Conservation (phyloP, 2,329 filamentous ascomycete genomes). For the Blastomyces parvus region DNA sequence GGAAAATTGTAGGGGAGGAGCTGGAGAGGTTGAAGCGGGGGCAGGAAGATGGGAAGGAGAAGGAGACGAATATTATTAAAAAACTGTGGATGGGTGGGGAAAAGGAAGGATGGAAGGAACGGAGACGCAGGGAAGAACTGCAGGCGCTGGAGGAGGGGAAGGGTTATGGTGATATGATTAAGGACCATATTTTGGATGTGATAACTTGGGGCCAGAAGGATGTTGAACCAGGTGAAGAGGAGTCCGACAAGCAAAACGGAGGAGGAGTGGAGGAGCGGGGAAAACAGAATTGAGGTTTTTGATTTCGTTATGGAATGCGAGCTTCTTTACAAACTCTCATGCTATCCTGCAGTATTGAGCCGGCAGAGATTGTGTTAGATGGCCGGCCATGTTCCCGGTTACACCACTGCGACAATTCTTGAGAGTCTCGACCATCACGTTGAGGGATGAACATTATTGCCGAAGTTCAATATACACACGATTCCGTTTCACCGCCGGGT, state of each 20-base stretch:
- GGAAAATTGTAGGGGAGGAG: conserved; percentile 9
- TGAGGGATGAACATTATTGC: background rate
- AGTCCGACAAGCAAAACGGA: conserved; percentile 4
- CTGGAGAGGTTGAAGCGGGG: conserved; percentile 27
- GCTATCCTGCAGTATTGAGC: background rate
- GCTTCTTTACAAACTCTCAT: background rate
- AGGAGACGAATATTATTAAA: conserved; percentile 14
- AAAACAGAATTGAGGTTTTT: conserved; percentile 19
- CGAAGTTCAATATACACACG: background rate
- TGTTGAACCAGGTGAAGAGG: conserved; percentile 17
- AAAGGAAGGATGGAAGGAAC: conserved; percentile 31
- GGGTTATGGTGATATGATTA: conserved; percentile 38
- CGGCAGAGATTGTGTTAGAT: background rate
- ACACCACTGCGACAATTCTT: background rate
- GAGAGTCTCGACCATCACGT: too few species aligned
- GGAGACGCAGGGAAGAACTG: conserved; percentile 31
- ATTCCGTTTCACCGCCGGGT: background rate
- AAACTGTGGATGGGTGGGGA: conserved; percentile 30
- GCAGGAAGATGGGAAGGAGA: conserved; percentile 16
- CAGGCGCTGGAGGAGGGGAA: conserved; percentile 31
- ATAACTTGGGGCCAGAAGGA: conserved; percentile 24
- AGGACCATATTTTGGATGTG: conserved; percentile 36
- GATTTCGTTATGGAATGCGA: background rate
- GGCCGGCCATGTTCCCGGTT: background rate
- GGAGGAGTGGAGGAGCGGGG: conserved; percentile 17